These are phyloP conservation scores for Coemansia sp. DNA, from an alignment of 192 early-diverging fungal genomes.

Conservation along the genomic window DNA sequence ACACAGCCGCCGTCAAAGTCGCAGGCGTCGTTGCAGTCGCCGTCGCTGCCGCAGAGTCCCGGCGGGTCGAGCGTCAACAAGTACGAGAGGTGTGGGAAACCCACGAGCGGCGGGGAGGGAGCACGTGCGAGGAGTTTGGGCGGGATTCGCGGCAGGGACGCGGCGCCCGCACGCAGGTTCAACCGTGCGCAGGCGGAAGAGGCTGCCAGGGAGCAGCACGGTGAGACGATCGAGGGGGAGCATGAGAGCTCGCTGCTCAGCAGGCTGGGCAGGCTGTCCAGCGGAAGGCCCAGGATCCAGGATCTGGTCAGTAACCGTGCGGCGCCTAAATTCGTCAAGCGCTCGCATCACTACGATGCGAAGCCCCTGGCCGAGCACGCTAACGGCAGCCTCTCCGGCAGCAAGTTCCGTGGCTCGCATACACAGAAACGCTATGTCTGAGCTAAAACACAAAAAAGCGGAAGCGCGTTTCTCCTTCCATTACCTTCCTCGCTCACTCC, in stretches of 20 bases:
- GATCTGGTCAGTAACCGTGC: slow-evolving; percentile 44
- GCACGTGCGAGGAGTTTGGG: too few species aligned
- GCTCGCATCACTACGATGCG: slow-evolving; percentile 36
- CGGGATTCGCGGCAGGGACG: slow-evolving; percentile 31
- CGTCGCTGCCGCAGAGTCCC: neutral
- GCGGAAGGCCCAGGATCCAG: slow-evolving; percentile 24
- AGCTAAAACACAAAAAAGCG: neutral
- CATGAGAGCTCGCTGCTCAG: slow-evolving; percentile 23
- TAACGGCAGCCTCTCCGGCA: neutral
- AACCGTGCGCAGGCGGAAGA: slow-evolving; percentile 2
- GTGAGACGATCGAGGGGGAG: neutral
- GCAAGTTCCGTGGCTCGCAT: slow-evolving; percentile 2
- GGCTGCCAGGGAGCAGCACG: neutral
- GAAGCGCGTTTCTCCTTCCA: neutral
- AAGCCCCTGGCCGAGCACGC: slow-evolving; percentile 12
- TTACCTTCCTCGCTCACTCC: too few species aligned
- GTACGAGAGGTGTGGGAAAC: too few species aligned
- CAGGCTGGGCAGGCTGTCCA: slow-evolving; percentile 19
- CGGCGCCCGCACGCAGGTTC: slow-evolving; percentile 24
- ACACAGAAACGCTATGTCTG: slow-evolving; percentile 17
- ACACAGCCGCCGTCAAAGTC: neutral
- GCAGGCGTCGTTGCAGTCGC: neutral
- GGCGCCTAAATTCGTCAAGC: slow-evolving; percentile 44
- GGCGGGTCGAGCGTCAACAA: neutral
- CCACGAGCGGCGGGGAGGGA: too few species aligned